A percentile compares a stretch with the other conserved stretches of the same genome.
Conservation (phyloP, 371 early-diverging fungal species). For the Mucor irregularis region DNA sequence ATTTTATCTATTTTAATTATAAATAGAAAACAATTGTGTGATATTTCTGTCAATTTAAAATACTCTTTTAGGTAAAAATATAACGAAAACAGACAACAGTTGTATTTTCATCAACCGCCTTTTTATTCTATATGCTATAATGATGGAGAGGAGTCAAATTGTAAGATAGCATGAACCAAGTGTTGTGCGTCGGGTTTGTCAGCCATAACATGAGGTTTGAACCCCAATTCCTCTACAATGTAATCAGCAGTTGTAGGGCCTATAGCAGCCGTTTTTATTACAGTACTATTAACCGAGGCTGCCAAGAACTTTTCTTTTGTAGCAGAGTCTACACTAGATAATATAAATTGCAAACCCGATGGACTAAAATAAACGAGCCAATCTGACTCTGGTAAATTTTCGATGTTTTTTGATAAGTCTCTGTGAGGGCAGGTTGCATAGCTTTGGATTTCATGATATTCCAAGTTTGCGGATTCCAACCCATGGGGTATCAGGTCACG, state of each 20-base stretch:
- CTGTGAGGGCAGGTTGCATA: slow-evolving; percentile 47
- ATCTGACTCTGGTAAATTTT: background rate
- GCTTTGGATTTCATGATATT: slow-evolving; percentile 34
- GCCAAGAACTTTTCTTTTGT: background rate
- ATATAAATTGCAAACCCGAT: slow-evolving; percentile 50
- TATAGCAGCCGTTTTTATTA: slow-evolving; percentile 52
- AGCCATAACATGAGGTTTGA: slow-evolving; percentile 36
- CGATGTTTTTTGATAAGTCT: slow-evolving; percentile 6
- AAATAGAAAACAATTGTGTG: too few species aligned
- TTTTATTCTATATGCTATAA: background rate
- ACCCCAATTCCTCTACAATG: slow-evolving; percentile 13
- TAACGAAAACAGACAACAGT: background rate
- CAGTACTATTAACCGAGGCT: background rate
- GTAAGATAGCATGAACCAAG: slow-evolving; percentile 31
- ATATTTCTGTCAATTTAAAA: too few species aligned
- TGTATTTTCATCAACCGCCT: background rate
- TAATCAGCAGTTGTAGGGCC: slow-evolving; percentile 57
- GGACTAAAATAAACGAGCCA: slow-evolving; percentile 67
- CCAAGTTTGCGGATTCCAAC: slow-evolving; percentile 26
- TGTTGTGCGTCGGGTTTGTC: slow-evolving; percentile 40
- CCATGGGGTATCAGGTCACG: slow-evolving; percentile 44
- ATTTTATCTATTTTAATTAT: too few species aligned
- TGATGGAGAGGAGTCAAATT: slow-evolving; percentile 6
- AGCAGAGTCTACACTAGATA: background rate
- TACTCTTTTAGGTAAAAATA: too few species aligned